Evolutionary conservation across 176 grass and related monocot genomes (phyloP), one percentile per base, ranked within the genome.

Genomic region (Pharus latifolius): DNA sequence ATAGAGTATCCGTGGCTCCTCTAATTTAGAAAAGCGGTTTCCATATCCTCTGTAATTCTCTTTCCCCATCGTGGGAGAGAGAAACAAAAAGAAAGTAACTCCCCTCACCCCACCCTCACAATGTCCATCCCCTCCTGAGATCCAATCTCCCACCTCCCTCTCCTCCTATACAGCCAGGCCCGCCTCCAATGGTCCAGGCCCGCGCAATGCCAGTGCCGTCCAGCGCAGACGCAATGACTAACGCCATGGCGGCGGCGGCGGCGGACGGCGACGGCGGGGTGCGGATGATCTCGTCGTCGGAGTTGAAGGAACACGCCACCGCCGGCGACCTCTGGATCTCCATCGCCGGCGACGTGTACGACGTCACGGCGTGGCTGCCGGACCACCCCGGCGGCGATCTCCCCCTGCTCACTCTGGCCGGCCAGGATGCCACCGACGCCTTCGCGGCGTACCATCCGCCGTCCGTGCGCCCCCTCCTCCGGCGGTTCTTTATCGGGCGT

Each of bases 271-370:
- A 35, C 37, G 69, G 0, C 50, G 63, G 27, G 28, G 50, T 75
- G 45, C 88, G 63, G 28, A 53, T 69, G 74, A 83, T 98, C 60
- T 77, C 89, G 35, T 70, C 84, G 45, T 61, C 80, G 45, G 90
- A 98, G 71, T 67, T 98, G 29, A 67, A 79, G 25, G 31, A 48
- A 7, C 94, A 93, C 87, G 60, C 59, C 15, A 14, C 38, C 11
- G 22, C 74, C 9, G 37, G 24, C 31, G 87, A 92, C 44, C 87
- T 98, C 35, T 98, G 94, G 94, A 87, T 98, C 75, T 92, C 81
- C 25, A 88, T 93, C 86, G 80, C 81, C 5, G 89, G 90, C 10
- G 84, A 92, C 68, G 89, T 98, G 1, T 98, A 98, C 78, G 94
- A 98, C 63, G 87, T 93, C 48, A 91, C 89, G 9, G 5, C 67